Percentiles rank a stretch among this genome's conserved stretches.
Conservation (phyloP, 1,139 yeast genomes). For the Meyerozyma smithsonii region DNA sequence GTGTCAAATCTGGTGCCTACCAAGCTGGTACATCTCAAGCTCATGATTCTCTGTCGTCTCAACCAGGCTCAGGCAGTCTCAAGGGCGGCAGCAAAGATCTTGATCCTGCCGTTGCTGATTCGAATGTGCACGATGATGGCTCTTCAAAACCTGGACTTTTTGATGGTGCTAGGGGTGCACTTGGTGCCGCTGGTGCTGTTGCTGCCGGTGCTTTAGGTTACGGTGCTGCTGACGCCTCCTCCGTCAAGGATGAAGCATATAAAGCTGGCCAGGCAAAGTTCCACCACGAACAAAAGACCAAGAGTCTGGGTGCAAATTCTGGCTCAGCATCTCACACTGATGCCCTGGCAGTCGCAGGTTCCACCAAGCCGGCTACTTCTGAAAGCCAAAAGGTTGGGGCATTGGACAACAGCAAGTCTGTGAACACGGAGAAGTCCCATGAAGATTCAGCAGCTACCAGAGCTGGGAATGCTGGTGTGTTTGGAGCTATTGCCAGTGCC, state of each 20-base stretch:
- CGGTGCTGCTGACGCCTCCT: constrained; percentile 4
- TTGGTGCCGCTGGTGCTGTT: constrained; percentile 15
- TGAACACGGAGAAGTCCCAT: constrained; percentile 1
- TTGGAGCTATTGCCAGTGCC: constrained; percentile 6
- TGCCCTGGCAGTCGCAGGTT: neutral
- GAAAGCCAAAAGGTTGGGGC: neutral
- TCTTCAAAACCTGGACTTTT: constrained; percentile 10
- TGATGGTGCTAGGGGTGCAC: constrained; percentile 16
- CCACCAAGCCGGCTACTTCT: neutral
- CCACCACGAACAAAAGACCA: constrained; percentile 1
- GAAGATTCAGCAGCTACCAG: neutral
- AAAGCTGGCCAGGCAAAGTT: constrained; percentile 14
- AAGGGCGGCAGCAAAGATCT: neutral
- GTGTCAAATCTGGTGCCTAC: constrained; percentile 12
- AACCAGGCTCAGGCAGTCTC: neutral
- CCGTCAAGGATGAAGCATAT: constrained; percentile 11
- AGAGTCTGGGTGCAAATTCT: constrained; percentile 1
- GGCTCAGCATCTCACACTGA: neutral
- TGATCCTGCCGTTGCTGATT: neutral
- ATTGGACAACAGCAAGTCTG: neutral
- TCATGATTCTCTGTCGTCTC: neutral
- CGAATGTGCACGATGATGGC: constrained; percentile 6
- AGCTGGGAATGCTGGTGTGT: constrained; percentile 2
- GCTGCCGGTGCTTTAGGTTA: constrained; percentile 13
- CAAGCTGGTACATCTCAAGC: neutral